Base-by-base conservation (phyloP, 805 yeast genomes). In the Saccharomycodes ludwigii region DNA sequence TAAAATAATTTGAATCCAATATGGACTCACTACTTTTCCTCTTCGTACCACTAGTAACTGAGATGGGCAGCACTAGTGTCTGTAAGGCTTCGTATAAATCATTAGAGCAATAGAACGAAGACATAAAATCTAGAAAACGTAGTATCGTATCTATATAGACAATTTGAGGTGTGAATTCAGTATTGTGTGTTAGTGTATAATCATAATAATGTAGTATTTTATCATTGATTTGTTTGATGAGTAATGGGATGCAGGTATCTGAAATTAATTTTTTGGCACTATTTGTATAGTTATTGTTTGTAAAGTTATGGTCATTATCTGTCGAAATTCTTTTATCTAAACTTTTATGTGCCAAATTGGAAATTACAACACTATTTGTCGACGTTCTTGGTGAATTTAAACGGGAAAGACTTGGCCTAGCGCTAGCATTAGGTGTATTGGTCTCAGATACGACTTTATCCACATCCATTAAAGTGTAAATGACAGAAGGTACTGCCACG, bases 81-180 rank as follows among this genome's bases (percentile, higher is more conserved):
- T n/a, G n/a, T n/a, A n/a, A n/a, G n/a, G n/a, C 48, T 1, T 53
- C 44, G 15, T 63, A 61, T 38, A 75, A 52, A 4, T 66, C 68
- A 6, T 71, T 71, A 21, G 71, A 68, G 3, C 65, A 47, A 38
- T 63, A 63, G 4, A 73, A 50, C 7, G 61, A 50, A 2, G 76
- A 63, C 66, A 79, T 66, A 32, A 81, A 65, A 34, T 73, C 72
- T 15, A 76, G 56, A 31, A 65, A 68, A 37, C 95, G 63, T 20
- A 85, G 41, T 3, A 80, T 59, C 2, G 77, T 64, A 40, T 84
- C 95, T 26, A 79, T 72, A 40, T 73, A 80, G 0, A 85, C 85
- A 1, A 78, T 54, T 37, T 76, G 88, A 0, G 97, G 96, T 0
- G 78, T 86, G 40, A 70, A 71, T 40, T 88, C 94, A 34, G 75